These are phyloP conservation scores for Kluyveromyces starmeri DNA, from an alignment of 805 yeast genomes.

Conservation along the genomic window DNA sequence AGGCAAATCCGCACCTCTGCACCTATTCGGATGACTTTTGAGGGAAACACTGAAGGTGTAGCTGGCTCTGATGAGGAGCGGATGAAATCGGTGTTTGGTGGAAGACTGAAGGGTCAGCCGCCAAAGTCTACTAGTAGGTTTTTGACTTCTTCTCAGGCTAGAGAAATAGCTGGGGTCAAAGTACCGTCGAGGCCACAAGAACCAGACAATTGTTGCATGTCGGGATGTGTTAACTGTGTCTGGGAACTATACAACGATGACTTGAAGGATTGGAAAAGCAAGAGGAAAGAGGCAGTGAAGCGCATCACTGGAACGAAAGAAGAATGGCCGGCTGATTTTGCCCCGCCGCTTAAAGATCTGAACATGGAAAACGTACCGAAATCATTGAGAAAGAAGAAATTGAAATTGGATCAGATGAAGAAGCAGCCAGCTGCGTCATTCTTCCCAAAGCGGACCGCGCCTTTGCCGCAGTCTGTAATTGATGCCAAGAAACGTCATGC, in stretches of 20 bases:
- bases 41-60: constrained; percentile 28
- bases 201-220: constrained; percentile 96
- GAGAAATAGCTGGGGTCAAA: constrained; percentile 46
- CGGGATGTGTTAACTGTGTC: constrained; percentile 94
- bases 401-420: constrained; percentile 19
- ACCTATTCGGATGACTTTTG: constrained; percentile 22
- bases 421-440: constrained; percentile 21
- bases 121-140: constrained; percentile 33
- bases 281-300: constrained; percentile 52
- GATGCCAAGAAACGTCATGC: constrained; percentile 20
- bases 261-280: constrained; percentile 65
- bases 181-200: constrained; percentile 83
- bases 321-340: constrained; percentile 58
- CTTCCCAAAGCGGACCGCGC: constrained; percentile 27
- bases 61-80: constrained; percentile 37
- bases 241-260: constrained; percentile 94
- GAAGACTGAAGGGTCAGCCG: constrained; percentile 44
- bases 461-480: constrained; percentile 29
- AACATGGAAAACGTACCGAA: constrained; percentile 37
- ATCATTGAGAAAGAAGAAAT: constrained; percentile 26
- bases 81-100: constrained; percentile 45
- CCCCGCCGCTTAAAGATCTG: constrained; percentile 42
- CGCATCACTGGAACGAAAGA: constrained; percentile 34
- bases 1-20: constrained; percentile 1
- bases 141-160: constrained; percentile 9